Evolutionary conservation across 2,329 filamentous ascomycete species (phyloP).

Genomic region (Clathrospora elynae): DNA sequence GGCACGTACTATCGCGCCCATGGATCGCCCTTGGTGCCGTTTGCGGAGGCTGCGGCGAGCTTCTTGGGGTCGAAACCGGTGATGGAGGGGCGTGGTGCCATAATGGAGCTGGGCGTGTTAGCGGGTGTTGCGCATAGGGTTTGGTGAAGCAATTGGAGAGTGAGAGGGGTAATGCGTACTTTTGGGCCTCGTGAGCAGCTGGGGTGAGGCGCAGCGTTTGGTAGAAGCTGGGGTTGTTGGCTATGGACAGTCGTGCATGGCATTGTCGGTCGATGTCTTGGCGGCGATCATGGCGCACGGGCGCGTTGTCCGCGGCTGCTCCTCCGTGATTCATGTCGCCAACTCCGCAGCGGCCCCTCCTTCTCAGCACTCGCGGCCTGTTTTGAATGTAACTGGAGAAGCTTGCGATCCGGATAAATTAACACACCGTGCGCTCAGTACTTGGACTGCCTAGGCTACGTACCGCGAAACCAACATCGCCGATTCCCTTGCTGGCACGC

Average conservation of each 20-base stretch:
- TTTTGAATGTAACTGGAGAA: no score
- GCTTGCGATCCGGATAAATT: no score
- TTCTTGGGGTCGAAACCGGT: slow-evolving; percentile 91
- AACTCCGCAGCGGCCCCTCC: no score
- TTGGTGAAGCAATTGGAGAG: slow-evolving; percentile 5
- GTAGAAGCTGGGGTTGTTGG: slow-evolving; percentile 27
- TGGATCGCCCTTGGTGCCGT: slow-evolving; percentile 62
- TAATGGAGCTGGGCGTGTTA: slow-evolving; percentile 43
- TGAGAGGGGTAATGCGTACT: slow-evolving; percentile 23
- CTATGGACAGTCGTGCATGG: slow-evolving; percentile 20
- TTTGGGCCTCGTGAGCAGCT: slow-evolving; percentile 30
- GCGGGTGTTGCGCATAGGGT: slow-evolving; percentile 7
- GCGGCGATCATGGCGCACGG: slow-evolving; percentile 18
- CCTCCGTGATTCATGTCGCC: no score
- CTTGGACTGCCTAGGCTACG: no score
- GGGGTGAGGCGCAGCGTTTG: slow-evolving; percentile 23
- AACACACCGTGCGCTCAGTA: no score
- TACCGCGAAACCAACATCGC: background rate
- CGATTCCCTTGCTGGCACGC: slow-evolving; percentile 16
- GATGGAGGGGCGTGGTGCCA: slow-evolving; percentile 70
- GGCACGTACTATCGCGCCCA: slow-evolving; percentile 64
- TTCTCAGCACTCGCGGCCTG: no score
- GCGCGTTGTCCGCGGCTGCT: no score
- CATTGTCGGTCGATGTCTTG: slow-evolving; percentile 19
- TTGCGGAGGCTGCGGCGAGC: slow-evolving; percentile 73